Evolutionary conservation across 2,329 filamentous ascomycete genomes (phyloP).

Genomic region (Cladophialophora exuberans): DNA sequence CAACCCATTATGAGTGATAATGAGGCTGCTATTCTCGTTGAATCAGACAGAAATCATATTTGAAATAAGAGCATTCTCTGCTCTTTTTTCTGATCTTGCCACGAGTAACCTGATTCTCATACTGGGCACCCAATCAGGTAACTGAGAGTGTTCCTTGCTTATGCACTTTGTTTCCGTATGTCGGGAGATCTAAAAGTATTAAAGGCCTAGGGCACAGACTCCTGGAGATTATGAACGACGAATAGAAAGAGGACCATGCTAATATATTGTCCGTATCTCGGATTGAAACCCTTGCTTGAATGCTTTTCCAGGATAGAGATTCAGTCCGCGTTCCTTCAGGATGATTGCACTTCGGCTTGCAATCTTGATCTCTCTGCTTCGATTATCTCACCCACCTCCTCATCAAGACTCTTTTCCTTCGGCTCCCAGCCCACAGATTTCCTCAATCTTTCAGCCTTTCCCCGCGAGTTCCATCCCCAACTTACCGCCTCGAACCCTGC

Average conservation of each 20-base stretch:
- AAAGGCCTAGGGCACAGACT: neutral
- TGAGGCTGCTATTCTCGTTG: neutral
- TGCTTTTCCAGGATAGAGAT: neutral
- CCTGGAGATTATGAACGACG: neutral
- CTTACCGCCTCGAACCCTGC: constrained; percentile 53
- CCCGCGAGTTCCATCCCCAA: constrained; percentile 66
- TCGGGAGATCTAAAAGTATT: neutral
- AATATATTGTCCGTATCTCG: neutral
- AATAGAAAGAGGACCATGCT: neutral
- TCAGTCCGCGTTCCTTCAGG: neutral
- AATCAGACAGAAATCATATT: neutral
- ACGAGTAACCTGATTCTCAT: neutral
- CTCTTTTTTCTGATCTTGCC: neutral
- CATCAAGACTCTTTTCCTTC: constrained; percentile 52
- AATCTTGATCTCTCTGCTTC: constrained; percentile 43
- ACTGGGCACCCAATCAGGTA: neutral
- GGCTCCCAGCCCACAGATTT: constrained; percentile 64
- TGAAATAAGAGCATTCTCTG: neutral
- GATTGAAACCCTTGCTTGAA: neutral
- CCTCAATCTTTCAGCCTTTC: constrained; percentile 57
- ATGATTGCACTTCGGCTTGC: neutral
- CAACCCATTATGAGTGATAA: constrained; percentile 11
- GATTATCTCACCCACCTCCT: constrained; percentile 59
- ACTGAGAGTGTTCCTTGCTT: neutral
- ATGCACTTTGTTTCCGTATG: neutral